A percentile compares a stretch with the other conserved stretches of the same genome.
phyloP scores from a whole-genome alignment of 2,329 filamentous ascomycete species.

The Aspergillus aculeatinus region DNA sequence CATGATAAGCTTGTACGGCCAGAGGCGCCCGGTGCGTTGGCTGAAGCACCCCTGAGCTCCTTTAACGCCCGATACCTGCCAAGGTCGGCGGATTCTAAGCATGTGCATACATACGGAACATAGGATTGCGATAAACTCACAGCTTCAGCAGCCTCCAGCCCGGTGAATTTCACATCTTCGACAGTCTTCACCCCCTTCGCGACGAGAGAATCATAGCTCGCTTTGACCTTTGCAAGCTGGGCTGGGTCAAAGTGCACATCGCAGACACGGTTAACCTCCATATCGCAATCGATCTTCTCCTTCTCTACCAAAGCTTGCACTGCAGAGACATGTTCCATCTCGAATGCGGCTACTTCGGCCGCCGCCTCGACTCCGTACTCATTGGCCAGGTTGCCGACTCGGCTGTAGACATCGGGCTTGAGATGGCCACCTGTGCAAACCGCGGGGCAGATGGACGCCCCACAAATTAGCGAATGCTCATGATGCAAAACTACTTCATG shows the following conservation, averaged over 20 bases:
- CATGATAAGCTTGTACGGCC: constrained; percentile 77
- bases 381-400: constrained; percentile 31
- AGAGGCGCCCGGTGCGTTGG: constrained; percentile 35
- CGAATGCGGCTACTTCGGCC: constrained; percentile 41
- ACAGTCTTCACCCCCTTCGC: constrained; percentile 26
- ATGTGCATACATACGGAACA: not conserved
- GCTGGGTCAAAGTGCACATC: constrained; percentile 39
- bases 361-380: constrained; percentile 38
- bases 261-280: constrained; percentile 38
- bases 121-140: constrained; percentile 12
- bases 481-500: not conserved
- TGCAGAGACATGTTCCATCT: constrained; percentile 40
- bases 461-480: not conserved
- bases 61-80: constrained; percentile 39
- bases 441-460: not conserved
- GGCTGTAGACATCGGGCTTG: constrained; percentile 44
- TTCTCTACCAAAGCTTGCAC: constrained; percentile 42
- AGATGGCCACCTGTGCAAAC: constrained; percentile 39
- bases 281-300: constrained; percentile 47
- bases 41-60: constrained; percentile 36
- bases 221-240: constrained; percentile 32
- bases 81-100: not conserved
- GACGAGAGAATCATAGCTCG: constrained; percentile 29
- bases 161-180: constrained; percentile 27
- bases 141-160: constrained; percentile 25